Base-by-base conservation (phyloP, 345 rosid species). In the Moringa oleifera region DNA sequence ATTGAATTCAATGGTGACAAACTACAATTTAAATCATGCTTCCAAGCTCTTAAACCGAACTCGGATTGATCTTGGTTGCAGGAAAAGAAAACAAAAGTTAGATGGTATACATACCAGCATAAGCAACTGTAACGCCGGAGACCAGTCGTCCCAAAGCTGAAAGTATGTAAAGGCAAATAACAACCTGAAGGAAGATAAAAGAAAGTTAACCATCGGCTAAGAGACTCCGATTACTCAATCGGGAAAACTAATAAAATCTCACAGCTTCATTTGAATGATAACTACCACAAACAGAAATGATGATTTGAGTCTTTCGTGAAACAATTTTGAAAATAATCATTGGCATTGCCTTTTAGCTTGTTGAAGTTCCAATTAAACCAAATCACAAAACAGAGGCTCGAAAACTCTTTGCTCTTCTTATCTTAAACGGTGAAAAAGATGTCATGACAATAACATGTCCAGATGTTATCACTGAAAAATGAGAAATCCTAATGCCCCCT, bases 51-150 rank as follows among this genome's bases (percentile, higher is more conserved):
- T 25, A 22, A 25, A 59, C 46, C 12, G 53, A 51, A 36, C 62
- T 53, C 13, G 37, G 7, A 21, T 1, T 53, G 53, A 53, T 51
- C 18, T 25, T 23, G 51, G 5, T 49, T 51, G 47, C 41, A 64
- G 23, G 21, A 49, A n/a, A 67, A 13, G 10, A 55, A 59, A 63
- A 11, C 20, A 11, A 41, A 51, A 56, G 7, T 19, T 22, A 59
- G 23, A 65, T 25, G 64, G 76, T 37, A 61, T 28, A 69, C 74
- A n/a, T 80, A 90, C 98, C 98, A 52, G 89, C 95, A 81, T 90
- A 93, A 66, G 95, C 91, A 66, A 93, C 89, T 0, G 94, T 93
- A 19, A 83, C 88, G 37, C 98, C 95, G 11, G 96, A 85, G 63
- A 90, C 78, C 76, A 86, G 71, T 36, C 97, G 83, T 21, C 98